Conservation (phyloP, 2,329 filamentous ascomycete genomes). For the Epichloe scottii region DNA sequence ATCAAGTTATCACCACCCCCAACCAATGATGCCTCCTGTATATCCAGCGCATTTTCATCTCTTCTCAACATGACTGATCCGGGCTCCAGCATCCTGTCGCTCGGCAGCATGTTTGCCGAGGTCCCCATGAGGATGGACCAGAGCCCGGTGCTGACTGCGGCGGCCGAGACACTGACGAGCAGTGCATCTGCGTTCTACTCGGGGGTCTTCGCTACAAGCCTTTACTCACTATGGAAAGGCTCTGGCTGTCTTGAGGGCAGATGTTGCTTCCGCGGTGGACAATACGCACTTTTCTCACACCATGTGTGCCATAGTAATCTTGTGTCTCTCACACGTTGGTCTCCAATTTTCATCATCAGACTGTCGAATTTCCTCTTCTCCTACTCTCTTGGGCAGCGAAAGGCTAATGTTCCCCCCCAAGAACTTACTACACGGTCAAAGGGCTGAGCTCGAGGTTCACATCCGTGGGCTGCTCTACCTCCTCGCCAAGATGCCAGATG, state of each 20-base stretch:
- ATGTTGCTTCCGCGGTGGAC: background rate
- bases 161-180: background rate
- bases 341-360: too few relatives aligned
- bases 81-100: background rate
- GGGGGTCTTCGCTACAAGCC: background rate
- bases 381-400: background rate
- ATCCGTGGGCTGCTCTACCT: constrained; percentile 2
- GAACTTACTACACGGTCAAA: background rate
- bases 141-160: background rate
- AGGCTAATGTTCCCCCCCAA: background rate
- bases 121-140: background rate
- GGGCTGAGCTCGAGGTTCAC: background rate
- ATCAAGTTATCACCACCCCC: background rate
- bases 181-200: background rate
- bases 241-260: background rate
- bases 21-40: background rate
- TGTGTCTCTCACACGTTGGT: constrained; percentile 1
- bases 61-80: background rate
- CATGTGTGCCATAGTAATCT: background rate
- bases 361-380: too few relatives aligned
- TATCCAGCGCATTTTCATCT: background rate
- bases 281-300: background rate
- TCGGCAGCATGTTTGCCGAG: background rate
- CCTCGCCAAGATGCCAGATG: background rate
- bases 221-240: background rate